Base-by-base conservation (phyloP, 2,329 filamentous ascomycete genomes). In the Trichoderma brevicompactum region DNA sequence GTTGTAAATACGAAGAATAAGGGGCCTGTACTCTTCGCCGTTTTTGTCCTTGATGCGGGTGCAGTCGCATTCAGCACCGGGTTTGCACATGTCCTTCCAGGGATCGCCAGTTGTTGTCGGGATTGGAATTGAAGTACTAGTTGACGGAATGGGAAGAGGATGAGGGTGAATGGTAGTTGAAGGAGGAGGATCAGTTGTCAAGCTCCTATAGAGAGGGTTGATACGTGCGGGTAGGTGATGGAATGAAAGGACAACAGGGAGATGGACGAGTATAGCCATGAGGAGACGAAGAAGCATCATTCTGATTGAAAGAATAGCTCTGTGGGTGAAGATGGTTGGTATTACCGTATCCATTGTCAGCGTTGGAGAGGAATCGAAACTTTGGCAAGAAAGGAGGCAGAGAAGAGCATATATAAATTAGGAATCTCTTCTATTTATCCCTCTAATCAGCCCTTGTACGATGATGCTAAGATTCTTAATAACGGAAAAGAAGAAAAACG, bases 1-100 rank as follows among this genome's bases (percentile, higher is more conserved):
- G 19, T 9, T 50, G 10, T 32, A 28, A 12, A 19, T 15, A 2
- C 6, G 52, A 28, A 2, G 41, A 15, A 19, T 9, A 3, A 36
- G 53, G 32, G 32, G 28, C 9, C 9, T 66, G 44, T 66, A 70
- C 70, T 71, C 70, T 10, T 70, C 65, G 44, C 70, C 65, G 49
- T 68, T 68, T 28, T 68, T 64, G 56, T 72, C 66, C 19, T 65
- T 43, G 44, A 74, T 72, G 9, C 58, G 61, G 7, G 69, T 69
- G 59, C 74, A 76, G 65, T 76, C 74, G 49, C 74, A 76, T 19
- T 65, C 46, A 9, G 70, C 70, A 1, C 72, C 73, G 1, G 59
- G 43, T 19, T 61, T 65, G 60, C 74, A 74, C 28, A 62, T 66
- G 40, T 65, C 62, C 17, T 0, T 52, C 62, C 62, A 65, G 7